Evolutionary conservation across 495 filamentous ascomycete genomes (phyloP), one percentile per base, ranked within the genome.

Genomic region (Aspergillus mulundensis): DNA sequence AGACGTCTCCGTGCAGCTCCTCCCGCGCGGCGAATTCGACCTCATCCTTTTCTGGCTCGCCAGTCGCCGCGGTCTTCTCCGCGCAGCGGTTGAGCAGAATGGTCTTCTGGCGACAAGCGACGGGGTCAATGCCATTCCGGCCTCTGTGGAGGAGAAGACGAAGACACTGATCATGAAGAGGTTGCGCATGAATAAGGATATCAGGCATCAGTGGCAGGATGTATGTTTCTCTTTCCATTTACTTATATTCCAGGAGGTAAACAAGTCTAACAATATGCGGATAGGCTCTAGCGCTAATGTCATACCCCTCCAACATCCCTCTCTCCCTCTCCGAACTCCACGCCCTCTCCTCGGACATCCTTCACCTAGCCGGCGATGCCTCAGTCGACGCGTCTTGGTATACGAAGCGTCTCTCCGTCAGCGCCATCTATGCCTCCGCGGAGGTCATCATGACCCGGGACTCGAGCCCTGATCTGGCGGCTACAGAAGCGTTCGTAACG

Each of bases 361-460:
- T 86, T 68, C 88, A 80, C 61, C 83, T 96, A 2, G 83, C 95
- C 0, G 90, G 90, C 40, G 95, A 97, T 67, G 73, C 72, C 5
- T 82, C 83, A 14, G 87, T 96, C 58, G 92, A 97, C 65, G 79
- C 83, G 0, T 81, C 80, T 11, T 97, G 94, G 94, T 98, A 97
- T 67, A 88, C 91, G 52, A 94, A 94, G 68, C 85, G 94, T 6
- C 82, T 86, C 6, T 83, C 83, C 1, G 75, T 97, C 5, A 82
- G 87, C 3, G 78, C 84, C 11, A 83, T 96, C 60, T 98, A 97
- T 66, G 88, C 90, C 21, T 87, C 85, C 38, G 82, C 87, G 24
- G 94, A 98, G 70, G 74, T 96, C 3, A 91, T 91, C 70, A 95
- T 97, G 92, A 97, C 91, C 15, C 87, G 87, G 42, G 95, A 97